These are phyloP conservation scores for Rhytidiadelphus loreus DNA, from an alignment of 225 moss, liverwort and hornwort genomes.

Conservation along the genomic window DNA sequence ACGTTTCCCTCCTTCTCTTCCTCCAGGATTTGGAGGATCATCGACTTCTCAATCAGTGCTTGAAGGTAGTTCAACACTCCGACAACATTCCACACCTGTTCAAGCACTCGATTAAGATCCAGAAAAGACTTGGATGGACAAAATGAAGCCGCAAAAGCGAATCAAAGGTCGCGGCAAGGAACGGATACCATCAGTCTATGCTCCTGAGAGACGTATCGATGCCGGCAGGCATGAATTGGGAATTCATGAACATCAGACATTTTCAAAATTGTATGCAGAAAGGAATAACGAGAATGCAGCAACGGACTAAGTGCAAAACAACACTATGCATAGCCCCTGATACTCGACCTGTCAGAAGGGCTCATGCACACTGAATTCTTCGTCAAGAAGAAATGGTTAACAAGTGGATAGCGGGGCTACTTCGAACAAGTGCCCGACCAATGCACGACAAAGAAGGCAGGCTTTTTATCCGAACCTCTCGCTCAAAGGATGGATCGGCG, in stretches of 20 bases:
- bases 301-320: not conserved
- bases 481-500: not conserved
- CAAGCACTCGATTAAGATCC: not conserved
- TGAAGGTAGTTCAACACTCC: conserved; percentile 95
- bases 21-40: conserved; percentile 93
- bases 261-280: not conserved
- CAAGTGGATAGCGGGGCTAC: not conserved
- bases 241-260: not conserved
- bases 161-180: not conserved
- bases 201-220: not conserved
- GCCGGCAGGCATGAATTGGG: not conserved
- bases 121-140: not conserved
- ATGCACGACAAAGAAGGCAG: too few relatives aligned
- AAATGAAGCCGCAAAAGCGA: not conserved
- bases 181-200: not conserved
- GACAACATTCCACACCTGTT: conserved; percentile 93
- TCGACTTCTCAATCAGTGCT: conserved; percentile 91
- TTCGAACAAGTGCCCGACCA: too few relatives aligned
- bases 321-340: not conserved
- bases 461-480: not conserved
- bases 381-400: too few relatives aligned
- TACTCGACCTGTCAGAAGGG: not conserved
- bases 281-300: not conserved
- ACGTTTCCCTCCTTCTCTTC: conserved; percentile 96
- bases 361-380: not conserved